phyloP scores from a whole-genome alignment of 2,329 filamentous ascomycete species.

The Capronia epimyces region DNA sequence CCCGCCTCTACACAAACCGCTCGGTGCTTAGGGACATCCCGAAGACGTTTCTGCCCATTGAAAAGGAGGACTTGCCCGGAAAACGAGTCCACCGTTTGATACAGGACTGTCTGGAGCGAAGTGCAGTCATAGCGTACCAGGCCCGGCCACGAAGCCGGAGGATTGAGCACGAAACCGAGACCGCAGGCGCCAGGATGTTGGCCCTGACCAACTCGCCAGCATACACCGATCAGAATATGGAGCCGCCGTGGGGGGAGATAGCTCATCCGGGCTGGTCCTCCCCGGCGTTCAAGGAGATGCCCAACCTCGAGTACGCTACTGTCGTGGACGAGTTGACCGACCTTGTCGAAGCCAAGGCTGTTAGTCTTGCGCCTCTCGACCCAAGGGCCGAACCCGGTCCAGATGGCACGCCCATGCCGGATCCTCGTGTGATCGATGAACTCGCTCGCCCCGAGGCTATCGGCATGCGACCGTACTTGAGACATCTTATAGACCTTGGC shows the following conservation, averaged over 20 bases:
- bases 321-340: slow-evolving; percentile 81
- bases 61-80: slow-evolving; percentile 69
- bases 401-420: slow-evolving; percentile 27
- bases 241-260: slow-evolving; percentile 72
- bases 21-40: slow-evolving; percentile 76
- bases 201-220: slow-evolving; percentile 23
- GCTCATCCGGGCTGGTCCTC: slow-evolving; percentile 85
- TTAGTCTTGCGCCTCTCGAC: slow-evolving; percentile 69
- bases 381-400: slow-evolving; percentile 42
- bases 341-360: slow-evolving; percentile 84
- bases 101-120: slow-evolving; percentile 64
- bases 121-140: slow-evolving; percentile 75
- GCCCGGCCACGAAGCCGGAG: slow-evolving; percentile 60
- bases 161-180: slow-evolving; percentile 34
- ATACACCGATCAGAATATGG: slow-evolving; percentile 17
- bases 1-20: slow-evolving; percentile 80
- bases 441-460: slow-evolving; percentile 66
- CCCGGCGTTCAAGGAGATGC: slow-evolving; percentile 66
- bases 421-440: slow-evolving; percentile 57
- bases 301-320: slow-evolving; percentile 74
- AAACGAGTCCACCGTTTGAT: slow-evolving; percentile 72
- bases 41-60: slow-evolving; percentile 77
- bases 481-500: slow-evolving; percentile 61
- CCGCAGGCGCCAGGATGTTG: slow-evolving; percentile 19
- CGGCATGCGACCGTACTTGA: slow-evolving; percentile 73